These are phyloP conservation scores for Poterioochromonas sp. DNA, from an alignment of 352 stramenopile genomes.

Conservation along the genomic window DNA sequence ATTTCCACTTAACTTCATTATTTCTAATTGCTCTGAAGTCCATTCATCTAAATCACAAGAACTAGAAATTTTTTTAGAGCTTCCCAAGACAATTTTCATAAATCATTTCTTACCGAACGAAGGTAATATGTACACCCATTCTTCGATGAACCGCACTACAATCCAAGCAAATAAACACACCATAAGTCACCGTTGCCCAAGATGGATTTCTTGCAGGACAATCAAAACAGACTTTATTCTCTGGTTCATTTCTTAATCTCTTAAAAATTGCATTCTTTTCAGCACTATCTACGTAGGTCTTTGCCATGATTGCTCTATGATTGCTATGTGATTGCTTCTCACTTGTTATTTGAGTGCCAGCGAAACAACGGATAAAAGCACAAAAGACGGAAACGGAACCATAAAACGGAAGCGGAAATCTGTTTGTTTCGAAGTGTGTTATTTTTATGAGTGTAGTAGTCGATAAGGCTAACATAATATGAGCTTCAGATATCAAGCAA, in stretches of 20 bases:
- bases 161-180: conserved; percentile 88
- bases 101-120: conserved; percentile 64
- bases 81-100: background rate
- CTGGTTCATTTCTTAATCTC: conserved; percentile 12
- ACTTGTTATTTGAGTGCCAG: too few species aligned
- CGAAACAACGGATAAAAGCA: too few species aligned
- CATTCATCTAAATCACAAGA: conserved; percentile 34
- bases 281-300: background rate
- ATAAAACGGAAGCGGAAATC: too few species aligned
- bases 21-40: conserved; percentile 64
- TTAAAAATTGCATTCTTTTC: conserved; percentile 14
- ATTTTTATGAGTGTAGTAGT: too few species aligned
- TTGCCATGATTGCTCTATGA: background rate
- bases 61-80: conserved; percentile 1
- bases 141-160: conserved; percentile 90
- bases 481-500: too few species aligned
- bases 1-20: conserved; percentile 86
- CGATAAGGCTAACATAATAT: too few species aligned
- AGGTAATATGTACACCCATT: conserved; percentile 91
- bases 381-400: too few species aligned
- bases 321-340: too few species aligned
- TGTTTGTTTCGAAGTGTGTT: too few species aligned
- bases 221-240: conserved; percentile 74
- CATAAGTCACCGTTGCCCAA: conserved; percentile 91
- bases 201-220: conserved; percentile 86